Conservation (phyloP, 805 yeast genomes). For the Suhomyces faveliae region DNA sequence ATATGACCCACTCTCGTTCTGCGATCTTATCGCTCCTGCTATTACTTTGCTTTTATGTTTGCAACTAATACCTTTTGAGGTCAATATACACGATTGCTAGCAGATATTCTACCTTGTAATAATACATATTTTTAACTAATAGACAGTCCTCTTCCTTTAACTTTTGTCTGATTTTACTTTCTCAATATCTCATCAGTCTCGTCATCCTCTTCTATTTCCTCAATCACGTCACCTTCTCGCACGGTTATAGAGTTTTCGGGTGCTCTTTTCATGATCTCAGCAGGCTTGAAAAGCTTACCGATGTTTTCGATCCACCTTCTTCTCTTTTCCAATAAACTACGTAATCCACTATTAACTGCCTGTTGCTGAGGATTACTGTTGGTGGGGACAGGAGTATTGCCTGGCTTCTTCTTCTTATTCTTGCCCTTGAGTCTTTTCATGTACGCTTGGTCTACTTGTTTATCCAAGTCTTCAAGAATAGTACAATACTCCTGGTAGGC, state of each 20-base stretch:
- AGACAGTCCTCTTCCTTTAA: not conserved
- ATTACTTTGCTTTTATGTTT: no score
- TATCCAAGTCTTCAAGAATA: constrained; percentile 89
- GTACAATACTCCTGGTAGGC: constrained; percentile 94
- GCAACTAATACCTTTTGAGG: no score
- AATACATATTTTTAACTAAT: no score
- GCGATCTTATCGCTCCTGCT: no score
- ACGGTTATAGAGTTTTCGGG: constrained; percentile 63
- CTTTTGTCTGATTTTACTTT: not conserved
- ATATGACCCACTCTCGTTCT: no score
- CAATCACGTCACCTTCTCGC: constrained; percentile 32
- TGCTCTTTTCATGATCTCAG: constrained; percentile 70
- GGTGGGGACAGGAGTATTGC: constrained; percentile 13
- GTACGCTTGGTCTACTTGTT: constrained; percentile 95
- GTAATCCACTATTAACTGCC: constrained; percentile 74
- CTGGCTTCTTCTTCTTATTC: constrained; percentile 57
- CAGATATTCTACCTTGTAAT: no score
- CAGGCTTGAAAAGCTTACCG: constrained; percentile 76
- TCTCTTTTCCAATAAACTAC: constrained; percentile 81
- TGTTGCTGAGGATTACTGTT: constrained; percentile 50
- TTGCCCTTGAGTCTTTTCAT: constrained; percentile 76
- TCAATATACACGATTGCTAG: no score
- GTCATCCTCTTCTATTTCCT: constrained; percentile 31
- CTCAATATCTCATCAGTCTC: constrained; percentile 15
- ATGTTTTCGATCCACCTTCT: constrained; percentile 84